Base-by-base conservation (phyloP, 179 eudicot species). In the Spergularia azorica region DNA sequence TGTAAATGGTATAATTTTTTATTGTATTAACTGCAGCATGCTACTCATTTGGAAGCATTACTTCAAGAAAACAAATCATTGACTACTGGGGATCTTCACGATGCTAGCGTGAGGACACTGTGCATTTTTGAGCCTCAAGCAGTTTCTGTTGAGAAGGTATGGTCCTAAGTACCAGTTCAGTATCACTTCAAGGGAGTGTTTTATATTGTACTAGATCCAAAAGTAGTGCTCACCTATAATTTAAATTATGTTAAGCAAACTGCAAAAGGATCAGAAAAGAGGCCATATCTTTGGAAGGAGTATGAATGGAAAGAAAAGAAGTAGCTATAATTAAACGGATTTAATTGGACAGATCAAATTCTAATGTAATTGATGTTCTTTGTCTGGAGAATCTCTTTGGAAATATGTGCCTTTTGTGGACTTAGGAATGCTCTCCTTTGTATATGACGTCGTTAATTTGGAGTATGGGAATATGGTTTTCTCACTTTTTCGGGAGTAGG, bases 131-230 rank as follows among this genome's bases (percentile, higher is more conserved):
- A 88, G 64, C 79, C 84, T 63, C 83, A 73, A 54, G 70, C 78
- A 15, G 83, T 92, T 75, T 85, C 87, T 78, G 87, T 95, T 60
- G 95, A 90, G 52, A 95, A 95, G 96, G 97, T 92, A 87, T 54
- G 75, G 3, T 62, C 43, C 16, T 74, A 51, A 17, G 54, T 58
- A 54, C 73, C 57, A 38, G 8, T 48, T 39, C 66, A 63, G 15
- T 69, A 69, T 5, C 43, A 4, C 38, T 51, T 10, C 36, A 13
- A 8, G 12, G 15, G 58, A 48, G 13, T 16, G 58, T 15, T 8
- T 51, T 63, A 7, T 43, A 3, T 39, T 41, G 38, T 21, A 51
- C 50, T 70, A 26, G 26, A 21, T 52, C 36, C 58, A 14, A 70
- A 52, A 0, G 20, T 0, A 12, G 39, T 6, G 5, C 17, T 14